These are phyloP conservation scores for Laburnicola sp. DNA, from an alignment of 2,329 filamentous ascomycete species.

Conservation along the genomic window DNA sequence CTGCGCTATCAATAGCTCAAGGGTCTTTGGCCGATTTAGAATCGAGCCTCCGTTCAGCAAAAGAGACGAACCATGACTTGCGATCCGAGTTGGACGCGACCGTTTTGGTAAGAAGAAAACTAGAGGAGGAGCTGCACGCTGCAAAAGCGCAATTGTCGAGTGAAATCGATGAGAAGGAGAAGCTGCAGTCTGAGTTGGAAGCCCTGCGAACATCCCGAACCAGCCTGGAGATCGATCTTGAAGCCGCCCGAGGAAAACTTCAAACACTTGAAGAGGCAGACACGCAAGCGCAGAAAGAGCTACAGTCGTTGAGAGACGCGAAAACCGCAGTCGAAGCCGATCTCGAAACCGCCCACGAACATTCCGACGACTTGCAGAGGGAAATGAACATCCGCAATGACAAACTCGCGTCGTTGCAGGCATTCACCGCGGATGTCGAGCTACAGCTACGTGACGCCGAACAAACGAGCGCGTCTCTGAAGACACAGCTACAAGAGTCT, in stretches of 20 bases:
- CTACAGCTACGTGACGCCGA: conserved; percentile 27
- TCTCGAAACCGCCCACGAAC: conserved; percentile 23
- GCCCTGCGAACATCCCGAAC: conserved; percentile 20
- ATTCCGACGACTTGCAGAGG: conserved; percentile 23
- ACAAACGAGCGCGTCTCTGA: conserved; percentile 21
- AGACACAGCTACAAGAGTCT: conserved; percentile 25
- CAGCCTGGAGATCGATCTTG: conserved; percentile 23
- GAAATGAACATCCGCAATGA: conserved; percentile 24
- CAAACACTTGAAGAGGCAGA: conserved; percentile 23
- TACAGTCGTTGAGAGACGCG: conserved; percentile 24
- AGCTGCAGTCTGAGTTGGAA: conserved; percentile 28
- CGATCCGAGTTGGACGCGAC: conserved; percentile 27
- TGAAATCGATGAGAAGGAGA: conserved; percentile 17
- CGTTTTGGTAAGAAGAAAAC: conserved; percentile 18
- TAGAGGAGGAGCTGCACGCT: conserved; percentile 25
- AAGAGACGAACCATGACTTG: conserved; percentile 20
- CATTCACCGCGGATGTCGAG: conserved; percentile 23
- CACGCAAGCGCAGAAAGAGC: conserved; percentile 17
- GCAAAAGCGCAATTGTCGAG: conserved; percentile 17
- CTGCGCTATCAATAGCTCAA: conserved; percentile 23
- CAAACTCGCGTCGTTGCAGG: conserved; percentile 30
- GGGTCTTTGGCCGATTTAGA: conserved; percentile 24
- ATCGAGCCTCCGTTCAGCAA: conserved; percentile 16
- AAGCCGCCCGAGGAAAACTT: conserved; percentile 26
- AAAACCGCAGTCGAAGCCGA: conserved; percentile 26